Base-by-base conservation (phyloP, 1,284 basidiomycete species). In the Xerocomus alliaceus region DNA sequence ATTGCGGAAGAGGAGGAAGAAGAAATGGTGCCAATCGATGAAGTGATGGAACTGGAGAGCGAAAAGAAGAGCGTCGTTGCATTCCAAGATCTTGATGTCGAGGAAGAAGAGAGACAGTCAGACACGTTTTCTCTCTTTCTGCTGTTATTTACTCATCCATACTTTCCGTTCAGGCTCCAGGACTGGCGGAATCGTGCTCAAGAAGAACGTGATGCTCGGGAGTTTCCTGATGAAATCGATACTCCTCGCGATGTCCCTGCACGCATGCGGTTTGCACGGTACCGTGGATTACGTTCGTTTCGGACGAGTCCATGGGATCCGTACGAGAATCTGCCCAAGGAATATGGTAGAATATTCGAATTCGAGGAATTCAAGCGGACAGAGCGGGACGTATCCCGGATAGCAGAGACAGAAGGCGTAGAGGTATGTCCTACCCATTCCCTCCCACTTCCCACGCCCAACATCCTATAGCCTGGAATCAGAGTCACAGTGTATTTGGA, bases 211-310 rank as follows among this genome's bases (percentile, higher is more conserved):
- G 89, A 93, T 52, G 93, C 98, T 68, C 79, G 88, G 28, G 82
- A 87, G 24, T 99, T 98, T 79, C 97, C 97, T 0, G 97, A 99
- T 73, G 97, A 99, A 76, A 86, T 98, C n/a, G 97, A 99, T 70
- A 99, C 97, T 0, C 97, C 97, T 0, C 85, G 91, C 63, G 91
- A 97, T 64, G 81, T 92, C n/a, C 78, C 93, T 1, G 97, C 96
- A 0, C 82, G 87, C 15, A 85, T 85, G n/a, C 87, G 97, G 8
- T 98, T 99, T 79, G 93, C 95, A 68, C 86, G 97, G 37, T 99
- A 91, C 77, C 88, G 97, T 58, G 97, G 97, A 1, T 77, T 99
- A 76, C 89, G 90, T 57, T 95, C 92, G 17, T 93, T 99, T 84
- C 85, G 97, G 41, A 98, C 97, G 3, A 95, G 92, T 70, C 92